phyloP scores from a whole-genome alignment of 2,329 filamentous ascomycete species.

The Fusarium pininemorale region DNA sequence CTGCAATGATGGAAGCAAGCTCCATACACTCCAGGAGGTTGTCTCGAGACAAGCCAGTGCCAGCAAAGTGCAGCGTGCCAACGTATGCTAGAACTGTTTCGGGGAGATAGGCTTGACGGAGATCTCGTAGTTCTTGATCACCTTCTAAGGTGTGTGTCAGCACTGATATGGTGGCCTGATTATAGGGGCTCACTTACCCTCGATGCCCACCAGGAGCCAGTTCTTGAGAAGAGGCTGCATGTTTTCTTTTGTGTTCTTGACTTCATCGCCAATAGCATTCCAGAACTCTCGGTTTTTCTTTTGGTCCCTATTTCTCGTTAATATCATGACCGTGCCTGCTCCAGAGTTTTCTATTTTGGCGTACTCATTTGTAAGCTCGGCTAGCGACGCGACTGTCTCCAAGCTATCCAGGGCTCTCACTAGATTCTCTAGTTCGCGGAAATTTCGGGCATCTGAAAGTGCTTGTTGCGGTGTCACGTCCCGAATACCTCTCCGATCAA shows the following conservation, averaged over 20 bases:
- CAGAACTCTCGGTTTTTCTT: conserved; percentile 60
- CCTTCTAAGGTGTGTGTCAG: conserved; percentile 55
- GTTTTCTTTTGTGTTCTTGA: conserved; percentile 63
- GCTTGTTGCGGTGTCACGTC: conserved; percentile 55
- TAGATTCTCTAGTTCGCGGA: conserved; percentile 75
- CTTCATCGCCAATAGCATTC: conserved; percentile 60
- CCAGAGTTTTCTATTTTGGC: conserved; percentile 37
- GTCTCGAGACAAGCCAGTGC: conserved; percentile 77
- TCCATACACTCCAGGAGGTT: conserved; percentile 88
- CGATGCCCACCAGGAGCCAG: conserved; percentile 67
- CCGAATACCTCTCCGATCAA: conserved; percentile 49
- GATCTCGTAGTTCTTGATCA: conserved; percentile 66
- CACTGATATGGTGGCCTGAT: neutral
- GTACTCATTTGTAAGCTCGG: conserved; percentile 62
- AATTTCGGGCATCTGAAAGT: conserved; percentile 66
- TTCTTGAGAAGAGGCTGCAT: conserved; percentile 70
- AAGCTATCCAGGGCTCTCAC: conserved; percentile 72
- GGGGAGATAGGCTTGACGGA: conserved; percentile 83
- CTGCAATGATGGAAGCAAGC: conserved; percentile 78
- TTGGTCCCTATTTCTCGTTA: conserved; percentile 46
- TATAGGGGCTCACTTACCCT: conserved; percentile 56
- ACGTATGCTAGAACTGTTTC: conserved; percentile 88
- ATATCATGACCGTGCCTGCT: neutral
- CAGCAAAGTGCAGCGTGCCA: conserved; percentile 80
- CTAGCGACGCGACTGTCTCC: conserved; percentile 70